These are phyloP conservation scores for Podaxis sp. DNA, from an alignment of 768 basidiomycete species.

Conservation along the genomic window DNA sequence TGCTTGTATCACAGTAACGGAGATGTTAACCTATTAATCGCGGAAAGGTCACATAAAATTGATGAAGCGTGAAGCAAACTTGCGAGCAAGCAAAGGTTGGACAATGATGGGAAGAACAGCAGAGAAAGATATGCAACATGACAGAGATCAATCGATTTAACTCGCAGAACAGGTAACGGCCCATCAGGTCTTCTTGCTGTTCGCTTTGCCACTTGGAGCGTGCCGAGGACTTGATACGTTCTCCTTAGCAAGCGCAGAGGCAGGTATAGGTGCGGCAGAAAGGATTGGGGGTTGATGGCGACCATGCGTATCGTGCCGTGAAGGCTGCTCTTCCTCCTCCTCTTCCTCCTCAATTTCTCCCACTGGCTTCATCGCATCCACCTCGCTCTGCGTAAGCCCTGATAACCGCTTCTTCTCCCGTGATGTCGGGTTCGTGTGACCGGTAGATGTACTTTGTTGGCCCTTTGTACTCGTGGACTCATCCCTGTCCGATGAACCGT, in stretches of 20 bases:
- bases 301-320: background rate
- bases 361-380: slow-evolving; percentile 74
- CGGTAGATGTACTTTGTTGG: slow-evolving; percentile 29
- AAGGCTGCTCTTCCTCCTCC: background rate
- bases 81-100: background rate
- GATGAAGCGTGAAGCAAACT: background rate
- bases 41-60: background rate
- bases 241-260: slow-evolving; percentile 1
- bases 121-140: background rate
- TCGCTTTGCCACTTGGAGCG: background rate
- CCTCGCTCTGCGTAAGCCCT: slow-evolving; percentile 31
- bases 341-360: slow-evolving; percentile 38
- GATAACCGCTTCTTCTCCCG: slow-evolving; percentile 13
- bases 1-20: background rate
- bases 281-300: slow-evolving; percentile 3
- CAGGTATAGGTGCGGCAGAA: background rate
- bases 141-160: background rate
- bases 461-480: background rate
- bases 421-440: slow-evolving; percentile 30
- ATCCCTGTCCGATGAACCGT: slow-evolving; percentile 5
- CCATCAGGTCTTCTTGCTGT: background rate
- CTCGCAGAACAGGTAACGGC: background rate
- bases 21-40: background rate
- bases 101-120: background rate
- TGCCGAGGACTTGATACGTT: background rate